Conservation (phyloP, 805 yeast species). For the Pichia kluyveri region DNA sequence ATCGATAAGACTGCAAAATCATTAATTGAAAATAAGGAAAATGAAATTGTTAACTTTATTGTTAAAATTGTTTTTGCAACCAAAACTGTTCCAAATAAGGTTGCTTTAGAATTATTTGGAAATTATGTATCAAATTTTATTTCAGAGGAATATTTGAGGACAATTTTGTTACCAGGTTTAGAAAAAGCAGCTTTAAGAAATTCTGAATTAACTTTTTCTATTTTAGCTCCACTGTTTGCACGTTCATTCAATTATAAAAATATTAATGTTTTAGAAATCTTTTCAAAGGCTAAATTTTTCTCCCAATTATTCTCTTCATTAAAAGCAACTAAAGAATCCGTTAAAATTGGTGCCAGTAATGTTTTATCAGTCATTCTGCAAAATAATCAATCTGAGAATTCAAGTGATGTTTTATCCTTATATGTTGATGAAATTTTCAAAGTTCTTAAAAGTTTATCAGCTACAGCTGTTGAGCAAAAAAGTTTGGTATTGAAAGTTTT, state of each 20-base stretch:
- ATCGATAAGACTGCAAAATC: neutral
- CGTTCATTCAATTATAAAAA: conserved; percentile 18
- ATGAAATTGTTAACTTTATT: conserved; percentile 21
- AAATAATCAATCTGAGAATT: conserved; percentile 11
- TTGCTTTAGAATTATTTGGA: conserved; percentile 15
- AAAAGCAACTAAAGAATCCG: conserved; percentile 63
- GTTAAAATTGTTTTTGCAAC: conserved; percentile 31
- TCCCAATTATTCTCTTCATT: conserved; percentile 44
- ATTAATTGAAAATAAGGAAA: conserved; percentile 10
- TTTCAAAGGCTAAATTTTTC: conserved; percentile 36
- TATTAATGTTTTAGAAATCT: conserved; percentile 34
- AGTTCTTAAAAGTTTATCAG: conserved; percentile 44
- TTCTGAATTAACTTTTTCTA: conserved; percentile 60
- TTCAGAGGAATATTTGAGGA: conserved; percentile 9
- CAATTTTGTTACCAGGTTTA: conserved; percentile 37
- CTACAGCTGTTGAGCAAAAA: conserved; percentile 60
- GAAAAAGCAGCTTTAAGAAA: conserved; percentile 73
- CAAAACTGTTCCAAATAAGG: conserved; percentile 13
- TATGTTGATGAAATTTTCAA: conserved; percentile 48
- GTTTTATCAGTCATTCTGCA: conserved; percentile 23
- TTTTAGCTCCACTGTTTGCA: conserved; percentile 44
- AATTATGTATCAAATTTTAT: conserved; percentile 6
- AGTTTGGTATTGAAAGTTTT: conserved; percentile 40
- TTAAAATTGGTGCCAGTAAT: conserved; percentile 40
- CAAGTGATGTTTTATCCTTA: conserved; percentile 22